Base-by-base conservation (phyloP, 2,329 filamentous ascomycete genomes). In the Ophiocordyceps polyrhachis-furcata region DNA sequence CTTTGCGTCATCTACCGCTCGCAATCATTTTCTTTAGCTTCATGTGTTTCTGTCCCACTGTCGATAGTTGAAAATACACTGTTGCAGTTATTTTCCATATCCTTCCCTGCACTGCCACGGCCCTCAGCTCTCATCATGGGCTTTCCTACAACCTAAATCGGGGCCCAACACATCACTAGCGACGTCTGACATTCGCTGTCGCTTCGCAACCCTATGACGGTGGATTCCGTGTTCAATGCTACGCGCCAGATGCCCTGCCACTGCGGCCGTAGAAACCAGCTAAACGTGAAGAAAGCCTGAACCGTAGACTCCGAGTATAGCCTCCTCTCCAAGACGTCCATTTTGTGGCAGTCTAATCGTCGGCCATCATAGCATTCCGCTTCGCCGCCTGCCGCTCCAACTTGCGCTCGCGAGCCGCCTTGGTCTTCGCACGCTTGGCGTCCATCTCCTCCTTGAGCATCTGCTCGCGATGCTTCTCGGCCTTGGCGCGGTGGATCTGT, bases 401-500 rank as follows among this genome's bases (percentile, higher is more conserved):
- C 81, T 91, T 91, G 76, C 91, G 83, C 83, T 96, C 91, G 73
- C 91, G 87, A 62, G 91, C 91, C 65, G 91, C 91, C 88, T 95
- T 96, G 81, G 87, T 96, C 87, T 94, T 95, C 69, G 87, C 86
- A 74, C 91, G 87, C 82, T 94, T 96, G 76, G 84, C 86, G 68
- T 96, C 91, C 91, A 98, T 98, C 77, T 96, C 88, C 68, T 96
- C 88, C 83, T 93, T 89, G 70, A 98, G 79, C 63, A 80, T 71
- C 72, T 80, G 80, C 83, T 96, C 91, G 70, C 91, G 91, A 56
- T 79, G 78, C 77, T 93, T 93, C 85, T 98, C 91, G 61, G 91
- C 91, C 85, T 98, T 98, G 74, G 91, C 91, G 73, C 88, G 93
- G 84, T 98, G 91, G 68, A 98, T 96, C 91, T 98, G 62, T 28